Evolutionary conservation across 116 monocot genomes (phyloP), one percentile per base, ranked within the genome.

Genomic region (Trichopus zeylanicus): DNA sequence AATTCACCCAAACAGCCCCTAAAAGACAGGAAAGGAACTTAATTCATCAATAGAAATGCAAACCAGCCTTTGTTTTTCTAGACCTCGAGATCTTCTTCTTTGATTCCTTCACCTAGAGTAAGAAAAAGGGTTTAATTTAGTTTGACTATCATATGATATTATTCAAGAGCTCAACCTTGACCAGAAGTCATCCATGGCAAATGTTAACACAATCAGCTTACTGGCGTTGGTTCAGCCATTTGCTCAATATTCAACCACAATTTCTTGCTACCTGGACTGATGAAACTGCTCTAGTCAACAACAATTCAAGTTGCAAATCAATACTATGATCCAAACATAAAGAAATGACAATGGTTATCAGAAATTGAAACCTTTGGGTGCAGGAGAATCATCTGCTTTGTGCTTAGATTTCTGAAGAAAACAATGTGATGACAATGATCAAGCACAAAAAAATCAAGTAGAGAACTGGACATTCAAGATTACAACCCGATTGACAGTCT

Each of bases 341-440:
- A 37, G 5, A 59, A 8, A 59, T 59, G 2, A 13, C 1, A 59
- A n/a, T n/a, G n/a, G n/a, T n/a, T n/a, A n/a, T n/a, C 5, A 59
- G n/a, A 8, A 6, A 9, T 21, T 5, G 19, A 38, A 37, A 59
- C 59, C 59, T 59, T 33, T 35, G 20, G 59, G 35, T 59, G 16
- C 31, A 56, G 37, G 38, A 5, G 33, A 33, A 0, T 37, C 59
- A 35, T 59, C 35, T 35, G 35, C 59, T 35, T 59, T 24, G 24
- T 21, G 59, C 21, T 59, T 59, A 21, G 34, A 59, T 59, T 59
- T 59, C 59, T 59, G 59, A 37, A 59, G 18, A 42, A 11, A 8
- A 42, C 11, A 33, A 42, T 42, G 18, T 15, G 18, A 42, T 15
- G 39, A 42, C 18, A 42, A 15, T 12, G 6, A 42, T 42, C 18